Base-by-base conservation (phyloP, 345 rosid species). In the Boechera stricta region DNA sequence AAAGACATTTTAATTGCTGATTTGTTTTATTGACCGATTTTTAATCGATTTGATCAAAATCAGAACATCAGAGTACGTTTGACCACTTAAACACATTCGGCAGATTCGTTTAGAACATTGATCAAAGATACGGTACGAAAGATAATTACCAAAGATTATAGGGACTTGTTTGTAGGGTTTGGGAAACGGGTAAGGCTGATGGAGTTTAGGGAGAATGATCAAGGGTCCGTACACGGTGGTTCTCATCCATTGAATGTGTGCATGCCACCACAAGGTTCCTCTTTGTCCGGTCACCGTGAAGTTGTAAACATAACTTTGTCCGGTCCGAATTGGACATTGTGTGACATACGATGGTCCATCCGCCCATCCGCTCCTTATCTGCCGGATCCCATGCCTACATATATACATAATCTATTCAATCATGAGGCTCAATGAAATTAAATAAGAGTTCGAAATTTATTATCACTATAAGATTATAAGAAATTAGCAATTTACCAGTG, bases 221-320 rank as follows among this genome's bases (percentile, higher is more conserved):
- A 91, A 79, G 21, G 97, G 86, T 26, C 96, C 97, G 35, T 91
- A 83, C 67, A 88, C 79, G 48, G 94, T 81, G 26, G 97, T 86
- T 71, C 94, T 81, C 18, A 91, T 78, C 97, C 97, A 91, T 36
- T 86, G 82, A 56, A 86, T 24, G 55, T 93, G 97, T 62, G 94
- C 94, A 68, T 91, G 94, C 88, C 89, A 91, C 42, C 87, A 85
- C 39, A 88, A 81, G 26, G 98, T 86, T 77, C 97, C 96, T 76
- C 94, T 84, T 78, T 93, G 92, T 33, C 91, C 92, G 4, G 75
- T 79, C 47, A 87, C 79, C 0, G 90, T 90, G 86, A 90, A 91
- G 83, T 84, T 91, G 84, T 88, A 89, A 6, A 86, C 85, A 72
- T 85, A 94, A 52, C 77, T 84, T 57, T 83, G 85, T 59, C 86